Conservation (phyloP, 768 basidiomycete species). For the Termitomyces sp. region DNA sequence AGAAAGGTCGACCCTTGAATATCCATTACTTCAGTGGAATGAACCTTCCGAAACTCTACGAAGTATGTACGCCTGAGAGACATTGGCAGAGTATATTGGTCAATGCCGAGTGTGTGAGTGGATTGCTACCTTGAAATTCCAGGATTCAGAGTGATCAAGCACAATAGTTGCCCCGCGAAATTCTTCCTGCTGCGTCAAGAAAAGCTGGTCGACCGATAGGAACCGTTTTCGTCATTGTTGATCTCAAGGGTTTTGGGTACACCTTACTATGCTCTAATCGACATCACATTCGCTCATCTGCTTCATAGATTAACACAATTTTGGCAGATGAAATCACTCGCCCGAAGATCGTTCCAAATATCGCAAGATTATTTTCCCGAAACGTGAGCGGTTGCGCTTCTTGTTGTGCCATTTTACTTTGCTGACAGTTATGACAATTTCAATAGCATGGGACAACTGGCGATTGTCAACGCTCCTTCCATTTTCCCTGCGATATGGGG, state of each 20-base stretch:
- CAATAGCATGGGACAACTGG: slow-evolving; percentile 71
- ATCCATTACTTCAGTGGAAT: slow-evolving; percentile 61
- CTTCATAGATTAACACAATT: slow-evolving; percentile 57
- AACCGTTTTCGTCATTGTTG: slow-evolving; percentile 60
- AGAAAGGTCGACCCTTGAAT: slow-evolving; percentile 73
- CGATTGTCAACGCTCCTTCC: slow-evolving; percentile 68
- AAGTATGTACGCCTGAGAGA: slow-evolving; percentile 51
- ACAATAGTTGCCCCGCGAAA: slow-evolving; percentile 51
- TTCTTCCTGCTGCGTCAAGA: slow-evolving; percentile 62
- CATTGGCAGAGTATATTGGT: slow-evolving; percentile 65
- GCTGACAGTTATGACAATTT: not conserved
- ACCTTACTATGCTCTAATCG: slow-evolving; percentile 8
- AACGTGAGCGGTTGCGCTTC: slow-evolving; percentile 41
- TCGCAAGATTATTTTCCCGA: slow-evolving; percentile 81
- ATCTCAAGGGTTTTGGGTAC: slow-evolving; percentile 72
- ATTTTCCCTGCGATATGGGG: slow-evolving; percentile 75
- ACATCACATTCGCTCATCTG: not conserved
- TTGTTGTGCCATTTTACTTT: not conserved
- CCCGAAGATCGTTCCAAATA: slow-evolving; percentile 61
- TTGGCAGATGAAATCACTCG: slow-evolving; percentile 73
- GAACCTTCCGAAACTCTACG: slow-evolving; percentile 54
- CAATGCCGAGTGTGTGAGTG: slow-evolving; percentile 52
- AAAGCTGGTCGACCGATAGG: slow-evolving; percentile 48
- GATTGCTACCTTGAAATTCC: not conserved
- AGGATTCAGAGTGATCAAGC: not conserved